Percentiles rank a stretch among this genome's conserved stretches.
Evolutionary conservation across 768 basidiomycete species (phyloP).

Genomic region (Polyporus arcularius): DNA sequence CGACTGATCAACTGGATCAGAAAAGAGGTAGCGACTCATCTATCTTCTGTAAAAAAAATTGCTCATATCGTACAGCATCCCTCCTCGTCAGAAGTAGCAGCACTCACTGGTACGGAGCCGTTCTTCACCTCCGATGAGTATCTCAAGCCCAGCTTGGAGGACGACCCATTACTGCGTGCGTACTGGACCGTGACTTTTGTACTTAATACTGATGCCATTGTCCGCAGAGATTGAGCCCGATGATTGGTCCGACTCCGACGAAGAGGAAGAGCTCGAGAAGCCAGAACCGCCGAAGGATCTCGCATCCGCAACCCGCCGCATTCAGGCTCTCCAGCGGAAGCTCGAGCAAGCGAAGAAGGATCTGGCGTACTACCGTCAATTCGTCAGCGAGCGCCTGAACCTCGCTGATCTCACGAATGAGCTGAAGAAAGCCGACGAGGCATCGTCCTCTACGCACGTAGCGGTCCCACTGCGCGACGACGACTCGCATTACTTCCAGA

Average conservation of each 20-base stretch:
- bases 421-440: slow-evolving; percentile 33
- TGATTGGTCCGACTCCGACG: slow-evolving; percentile 82
- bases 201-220: background rate
- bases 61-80: slow-evolving; percentile 47
- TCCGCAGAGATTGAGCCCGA: slow-evolving; percentile 56
- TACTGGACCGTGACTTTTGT: slow-evolving; percentile 10
- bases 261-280: slow-evolving; percentile 49
- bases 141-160: slow-evolving; percentile 77
- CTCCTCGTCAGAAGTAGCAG: slow-evolving; percentile 43
- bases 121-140: slow-evolving; percentile 78
- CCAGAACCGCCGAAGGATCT: slow-evolving; percentile 32
- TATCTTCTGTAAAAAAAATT: no score
- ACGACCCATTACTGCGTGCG: slow-evolving; percentile 90
- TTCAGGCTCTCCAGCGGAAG: slow-evolving; percentile 62
- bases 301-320: slow-evolving; percentile 41
- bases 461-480: slow-evolving; percentile 62
- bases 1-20: slow-evolving; percentile 88
- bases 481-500: slow-evolving; percentile 92
- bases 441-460: slow-evolving; percentile 25
- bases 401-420: slow-evolving; percentile 45
- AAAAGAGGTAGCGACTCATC: slow-evolving; percentile 51
- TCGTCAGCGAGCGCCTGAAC: slow-evolving; percentile 58
- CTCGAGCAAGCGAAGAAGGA: slow-evolving; percentile 60
- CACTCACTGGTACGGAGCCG: slow-evolving; percentile 56
- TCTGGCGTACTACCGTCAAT: slow-evolving; percentile 58